Evolutionary conservation across 2,329 filamentous ascomycete species (phyloP), one percentile per base, ranked within the genome.

Genomic region (Dactylellina haptotyla): DNA sequence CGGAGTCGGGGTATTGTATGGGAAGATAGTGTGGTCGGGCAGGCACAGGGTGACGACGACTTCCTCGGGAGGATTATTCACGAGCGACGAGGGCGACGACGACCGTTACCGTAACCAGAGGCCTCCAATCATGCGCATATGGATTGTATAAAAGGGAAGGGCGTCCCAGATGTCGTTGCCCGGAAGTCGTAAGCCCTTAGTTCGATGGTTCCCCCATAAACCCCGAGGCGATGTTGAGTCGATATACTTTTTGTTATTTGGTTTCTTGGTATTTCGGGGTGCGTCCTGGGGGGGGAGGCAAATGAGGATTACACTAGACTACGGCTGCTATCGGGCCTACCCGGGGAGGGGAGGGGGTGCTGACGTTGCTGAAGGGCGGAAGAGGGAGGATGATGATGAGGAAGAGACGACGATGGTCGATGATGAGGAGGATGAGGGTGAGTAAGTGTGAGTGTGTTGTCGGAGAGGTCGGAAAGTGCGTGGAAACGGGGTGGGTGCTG

Each of bases 21-120:
- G n/a, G n/a, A n/a, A n/a, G n/a, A n/a, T 46, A 62, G 51, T 53
- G 28, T 63, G 51, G 56, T 57, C 46, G 62, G 59, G 69, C 53
- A 23, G 46, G 69, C 61, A 61, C 69, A 59, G 69, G 61, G 69
- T 73, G 69, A 73, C 69, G 69, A 73, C 69, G 69, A 73, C 69
- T 66, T 50, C 46, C 61, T 62, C 61, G 61, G 69, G 69, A 41
- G 39, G 69, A 66, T 51, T 51, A 37, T 72, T 61, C 53, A 72
- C 67, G 61, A 62, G 25, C 51, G 53, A 57, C 48, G 46, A 70
- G 41, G 26, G 54, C 59, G 67, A 65, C 67, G 67, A 61, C 53
- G 59, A 65, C 67, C 18, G 63, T 58, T 66, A 66, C 62, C 62
- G 62, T 56, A 57, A 58, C 48, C 62, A 32, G 62, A 37, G 32